Conservation (phyloP, 148 eudicot species). For the Rhododendron williamsianum region DNA sequence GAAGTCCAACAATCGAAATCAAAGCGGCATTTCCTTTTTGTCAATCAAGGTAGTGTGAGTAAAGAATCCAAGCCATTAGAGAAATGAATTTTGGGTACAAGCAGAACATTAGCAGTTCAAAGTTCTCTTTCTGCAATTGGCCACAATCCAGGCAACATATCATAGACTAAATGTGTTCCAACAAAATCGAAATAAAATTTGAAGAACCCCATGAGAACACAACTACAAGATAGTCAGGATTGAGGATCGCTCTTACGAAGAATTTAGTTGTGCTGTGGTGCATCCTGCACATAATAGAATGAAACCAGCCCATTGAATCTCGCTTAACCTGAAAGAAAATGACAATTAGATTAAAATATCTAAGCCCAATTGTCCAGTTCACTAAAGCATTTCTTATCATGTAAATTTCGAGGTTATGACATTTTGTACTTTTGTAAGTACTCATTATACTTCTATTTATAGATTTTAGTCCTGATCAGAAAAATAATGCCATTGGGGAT, state of each 20-base stretch:
- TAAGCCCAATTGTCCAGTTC: background rate
- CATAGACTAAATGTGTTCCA: background rate
- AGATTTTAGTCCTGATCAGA: background rate
- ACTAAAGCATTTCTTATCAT: background rate
- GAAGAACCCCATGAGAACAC: background rate
- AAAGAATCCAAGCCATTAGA: background rate
- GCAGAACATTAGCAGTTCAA: background rate
- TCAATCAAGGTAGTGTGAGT: background rate
- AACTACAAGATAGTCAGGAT: background rate
- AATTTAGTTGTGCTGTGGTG: slow-evolving; percentile 93
- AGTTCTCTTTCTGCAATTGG: background rate
- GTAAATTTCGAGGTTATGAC: background rate
- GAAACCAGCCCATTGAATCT: slow-evolving; percentile 99
- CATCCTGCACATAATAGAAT: slow-evolving; percentile 91
- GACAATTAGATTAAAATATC: slow-evolving; percentile 11
- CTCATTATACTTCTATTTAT: background rate
- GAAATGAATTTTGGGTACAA: background rate
- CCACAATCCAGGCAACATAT: background rate
- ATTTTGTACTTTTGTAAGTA: background rate
- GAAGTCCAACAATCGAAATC: background rate
- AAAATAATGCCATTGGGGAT: background rate
- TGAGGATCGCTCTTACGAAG: slow-evolving; percentile 55
- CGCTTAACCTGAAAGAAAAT: slow-evolving; percentile 64
- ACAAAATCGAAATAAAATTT: background rate
- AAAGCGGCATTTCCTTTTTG: background rate